Conservation (phyloP, 2,329 filamentous ascomycete genomes). For the Parastagonospora avenae region DNA sequence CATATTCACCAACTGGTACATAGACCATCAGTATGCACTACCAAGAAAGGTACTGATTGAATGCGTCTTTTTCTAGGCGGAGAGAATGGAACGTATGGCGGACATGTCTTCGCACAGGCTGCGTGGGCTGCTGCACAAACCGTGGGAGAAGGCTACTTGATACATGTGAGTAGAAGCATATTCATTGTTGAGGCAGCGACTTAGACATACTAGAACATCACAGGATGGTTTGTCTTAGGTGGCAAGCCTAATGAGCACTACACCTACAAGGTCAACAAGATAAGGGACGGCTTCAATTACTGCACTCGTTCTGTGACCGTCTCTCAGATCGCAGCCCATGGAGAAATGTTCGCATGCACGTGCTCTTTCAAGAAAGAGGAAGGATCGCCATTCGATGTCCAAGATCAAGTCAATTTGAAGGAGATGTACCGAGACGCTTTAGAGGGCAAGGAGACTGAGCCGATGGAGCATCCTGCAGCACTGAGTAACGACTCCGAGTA, state of each 20-base stretch:
- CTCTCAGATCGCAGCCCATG: slow-evolving; percentile 51
- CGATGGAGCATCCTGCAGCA: slow-evolving; percentile 28
- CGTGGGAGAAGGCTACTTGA: slow-evolving; percentile 54
- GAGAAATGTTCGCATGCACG: slow-evolving; percentile 58
- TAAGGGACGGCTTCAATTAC: slow-evolving; percentile 59
- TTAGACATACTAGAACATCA: slow-evolving; percentile 51
- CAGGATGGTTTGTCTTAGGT: slow-evolving; percentile 58
- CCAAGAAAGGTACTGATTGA: too few relatives aligned
- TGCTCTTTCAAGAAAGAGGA: slow-evolving; percentile 58
- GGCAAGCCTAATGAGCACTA: slow-evolving; percentile 56
- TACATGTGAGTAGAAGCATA: slow-evolving; percentile 51
- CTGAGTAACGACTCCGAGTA: slow-evolving; percentile 28
- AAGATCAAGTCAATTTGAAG: slow-evolving; percentile 44
- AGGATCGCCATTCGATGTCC: slow-evolving; percentile 39
- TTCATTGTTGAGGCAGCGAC: not conserved
- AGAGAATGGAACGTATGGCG: slow-evolving; percentile 54
- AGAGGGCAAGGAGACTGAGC: slow-evolving; percentile 37
- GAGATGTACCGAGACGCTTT: slow-evolving; percentile 43
- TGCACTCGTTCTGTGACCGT: slow-evolving; percentile 59
- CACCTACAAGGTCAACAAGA: slow-evolving; percentile 56
- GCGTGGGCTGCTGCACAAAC: slow-evolving; percentile 63
- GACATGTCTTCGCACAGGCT: slow-evolving; percentile 63
- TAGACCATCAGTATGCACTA: slow-evolving; percentile 21
- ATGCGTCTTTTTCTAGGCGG: not conserved
- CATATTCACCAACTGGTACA: slow-evolving; percentile 51